Conservation (phyloP, 306 rosid genomes). For the Citrullus amarus region DNA sequence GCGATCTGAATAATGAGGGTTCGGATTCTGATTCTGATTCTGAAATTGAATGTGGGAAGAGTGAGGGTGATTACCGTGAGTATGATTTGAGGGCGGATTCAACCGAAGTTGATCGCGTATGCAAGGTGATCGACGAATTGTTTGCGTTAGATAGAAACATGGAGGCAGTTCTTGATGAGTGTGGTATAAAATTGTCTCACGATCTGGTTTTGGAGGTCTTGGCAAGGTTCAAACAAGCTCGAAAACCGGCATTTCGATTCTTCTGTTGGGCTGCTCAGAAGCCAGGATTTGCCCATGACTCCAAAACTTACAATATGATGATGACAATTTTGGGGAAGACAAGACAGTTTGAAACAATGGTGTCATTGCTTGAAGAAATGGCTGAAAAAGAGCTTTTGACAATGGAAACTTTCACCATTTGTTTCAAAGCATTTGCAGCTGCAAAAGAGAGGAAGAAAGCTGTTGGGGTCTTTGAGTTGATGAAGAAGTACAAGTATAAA, state of each 20-base stretch:
- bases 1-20: not conserved
- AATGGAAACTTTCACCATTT: constrained; percentile 64
- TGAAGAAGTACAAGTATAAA: constrained; percentile 58
- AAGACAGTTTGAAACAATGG: constrained; percentile 89
- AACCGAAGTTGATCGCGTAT: constrained; percentile 52
- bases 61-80: constrained; percentile 7
- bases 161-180: constrained; percentile 85
- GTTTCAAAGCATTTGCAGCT: constrained; percentile 65
- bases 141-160: constrained; percentile 80
- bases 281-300: constrained; percentile 55
- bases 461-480: constrained; percentile 66
- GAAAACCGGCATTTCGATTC: constrained; percentile 85
- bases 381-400: constrained; percentile 62
- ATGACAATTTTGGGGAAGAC: constrained; percentile 70
- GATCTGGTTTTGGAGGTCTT: constrained; percentile 75
- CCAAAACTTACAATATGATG: constrained; percentile 54
- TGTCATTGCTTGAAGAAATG: constrained; percentile 77
- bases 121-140: constrained; percentile 86
- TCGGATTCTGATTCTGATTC: constrained; percentile 13
- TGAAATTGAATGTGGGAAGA: constrained; percentile 21
- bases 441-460: constrained; percentile 86
- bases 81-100: constrained; percentile 33
- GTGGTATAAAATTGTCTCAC: constrained; percentile 42
- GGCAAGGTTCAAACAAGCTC: constrained; percentile 62
- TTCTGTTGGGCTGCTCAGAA: constrained; percentile 73